Percentiles rank a stretch among this genome's conserved stretches.
Evolutionary conservation across 306 rosid genomes (phyloP).

Genomic region (Quillaja saponaria): DNA sequence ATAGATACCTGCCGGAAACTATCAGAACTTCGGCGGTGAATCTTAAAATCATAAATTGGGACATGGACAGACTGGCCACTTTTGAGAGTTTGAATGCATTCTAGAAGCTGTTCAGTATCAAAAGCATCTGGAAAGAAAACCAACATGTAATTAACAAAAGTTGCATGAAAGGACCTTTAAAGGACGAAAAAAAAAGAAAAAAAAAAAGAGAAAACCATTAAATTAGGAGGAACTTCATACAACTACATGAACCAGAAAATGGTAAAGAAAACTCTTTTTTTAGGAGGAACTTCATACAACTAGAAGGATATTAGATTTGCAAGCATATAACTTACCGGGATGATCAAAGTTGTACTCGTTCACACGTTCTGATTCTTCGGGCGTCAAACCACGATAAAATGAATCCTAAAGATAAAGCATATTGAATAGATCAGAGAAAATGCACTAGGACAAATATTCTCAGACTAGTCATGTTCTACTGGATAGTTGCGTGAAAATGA

Average conservation of each 20-base stretch:
- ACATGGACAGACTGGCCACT: conserved; percentile 73
- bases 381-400: conserved; percentile 90
- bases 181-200: neutral
- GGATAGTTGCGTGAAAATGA: neutral
- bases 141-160: neutral
- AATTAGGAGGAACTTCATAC: too few relatives aligned
- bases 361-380: conserved; percentile 74
- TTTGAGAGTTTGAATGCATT: conserved; percentile 67
- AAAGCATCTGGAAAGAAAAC: conserved; percentile 64
- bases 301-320: too few relatives aligned
- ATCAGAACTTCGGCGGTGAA: conserved; percentile 74
- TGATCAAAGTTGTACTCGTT: conserved; percentile 95
- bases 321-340: conserved; percentile 57
- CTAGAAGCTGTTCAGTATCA: conserved; percentile 87
- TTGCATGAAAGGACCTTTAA: neutral
- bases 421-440: neutral
- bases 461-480: too few relatives aligned
- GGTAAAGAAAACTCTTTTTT: neutral
- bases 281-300: neutral
- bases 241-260: conserved; percentile 1
- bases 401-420: conserved; percentile 58
- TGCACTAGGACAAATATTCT: neutral
- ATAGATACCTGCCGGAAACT: conserved; percentile 81
- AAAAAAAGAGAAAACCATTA: neutral
- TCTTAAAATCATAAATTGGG: conserved; percentile 91